A percentile compares a stretch with the other conserved stretches of the same genome.
These are phyloP conservation scores for Neonectria faginata DNA, from an alignment of 2,329 filamentous ascomycete species.

Conservation along the genomic window DNA sequence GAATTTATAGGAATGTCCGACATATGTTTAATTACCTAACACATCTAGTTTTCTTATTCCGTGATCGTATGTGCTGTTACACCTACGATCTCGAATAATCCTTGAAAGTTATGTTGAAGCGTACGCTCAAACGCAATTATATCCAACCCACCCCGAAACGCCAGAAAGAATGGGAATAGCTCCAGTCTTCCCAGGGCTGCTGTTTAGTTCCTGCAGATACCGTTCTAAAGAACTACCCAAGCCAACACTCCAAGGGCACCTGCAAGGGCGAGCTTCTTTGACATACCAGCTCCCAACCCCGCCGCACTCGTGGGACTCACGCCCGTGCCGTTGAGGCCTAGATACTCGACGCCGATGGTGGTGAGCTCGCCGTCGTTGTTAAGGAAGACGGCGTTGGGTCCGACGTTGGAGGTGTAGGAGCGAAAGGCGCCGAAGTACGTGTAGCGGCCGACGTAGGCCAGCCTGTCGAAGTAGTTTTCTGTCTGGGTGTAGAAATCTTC, in stretches of 20 bases:
- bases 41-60: not conserved
- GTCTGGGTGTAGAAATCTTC: slow-evolving; percentile 77
- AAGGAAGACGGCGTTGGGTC: slow-evolving; percentile 78
- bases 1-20: slow-evolving; percentile 22
- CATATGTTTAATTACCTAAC: slow-evolving; percentile 1
- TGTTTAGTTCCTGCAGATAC: not conserved
- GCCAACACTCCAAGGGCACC: slow-evolving; percentile 11
- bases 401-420: slow-evolving; percentile 76
- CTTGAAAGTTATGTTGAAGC: not conserved
- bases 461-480: slow-evolving; percentile 72
- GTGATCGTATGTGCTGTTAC: too few relatives aligned
- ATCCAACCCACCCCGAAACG: not conserved
- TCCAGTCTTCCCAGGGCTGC: not conserved
- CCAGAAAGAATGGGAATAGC: not conserved
- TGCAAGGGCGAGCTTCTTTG: slow-evolving; percentile 15
- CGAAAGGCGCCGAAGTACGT: slow-evolving; percentile 83
- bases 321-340: slow-evolving; percentile 67
- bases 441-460: slow-evolving; percentile 71
- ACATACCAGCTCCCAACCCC: slow-evolving; percentile 2
- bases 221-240: slow-evolving; percentile 4
- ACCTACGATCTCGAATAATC: not conserved
- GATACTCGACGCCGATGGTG: slow-evolving; percentile 81
- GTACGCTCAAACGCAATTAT: not conserved
- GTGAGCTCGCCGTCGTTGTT: slow-evolving; percentile 76
- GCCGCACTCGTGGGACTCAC: slow-evolving; percentile 47